Evolutionary conservation across 768 basidiomycete genomes (phyloP), one percentile per base, ranked within the genome.

Genomic region (Trametes villosa): DNA sequence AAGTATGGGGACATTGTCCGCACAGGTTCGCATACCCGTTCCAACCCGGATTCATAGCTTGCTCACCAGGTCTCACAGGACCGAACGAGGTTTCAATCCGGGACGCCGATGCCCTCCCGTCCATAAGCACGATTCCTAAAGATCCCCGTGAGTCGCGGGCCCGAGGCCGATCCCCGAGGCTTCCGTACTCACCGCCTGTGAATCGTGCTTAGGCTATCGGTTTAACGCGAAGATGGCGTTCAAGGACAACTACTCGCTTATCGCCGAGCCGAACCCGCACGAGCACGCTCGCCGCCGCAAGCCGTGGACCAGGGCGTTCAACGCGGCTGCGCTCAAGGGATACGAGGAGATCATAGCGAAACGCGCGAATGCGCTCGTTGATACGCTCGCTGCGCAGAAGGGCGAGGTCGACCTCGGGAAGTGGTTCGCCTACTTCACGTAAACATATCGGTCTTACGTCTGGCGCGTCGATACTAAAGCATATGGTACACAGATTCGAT

Each of bases 291-390:
- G 75, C 7, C 74, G 80, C 13, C 77, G 82, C 9, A 75, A 75
- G 29, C 73, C 79, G 2, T 84, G 83, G 83, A 77, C 77, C 13
- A 72, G 81, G 20, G 83, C 77, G 0, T 78, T 84, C 69, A 82
- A 70, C 53, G 75, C 76, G 18, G 63, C 71, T 8, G 77, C 82
- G 1, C 65, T 86, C 27, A 80, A 79, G 64, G 79, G 76, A 12
- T 83, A 83, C 54, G 76, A 82, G 58, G 63, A 65, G 0, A 67
- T 79, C 5, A 67, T 83, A 27, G 69, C 69, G 2, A 67, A 66
- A 13, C 69, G 81, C 18, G 74, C 73, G 2, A 57, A 64, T 4
- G 78, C 83, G 60, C 72, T 84, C 2, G 72, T 79, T 9, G 78
- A 80, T n/a, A 57, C 62, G 12, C 61, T 82, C 58, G 67, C 17